These are phyloP conservation scores for Entomophthora muscae DNA, from an alignment of 371 early-diverging fungal genomes.

Conservation along the genomic window DNA sequence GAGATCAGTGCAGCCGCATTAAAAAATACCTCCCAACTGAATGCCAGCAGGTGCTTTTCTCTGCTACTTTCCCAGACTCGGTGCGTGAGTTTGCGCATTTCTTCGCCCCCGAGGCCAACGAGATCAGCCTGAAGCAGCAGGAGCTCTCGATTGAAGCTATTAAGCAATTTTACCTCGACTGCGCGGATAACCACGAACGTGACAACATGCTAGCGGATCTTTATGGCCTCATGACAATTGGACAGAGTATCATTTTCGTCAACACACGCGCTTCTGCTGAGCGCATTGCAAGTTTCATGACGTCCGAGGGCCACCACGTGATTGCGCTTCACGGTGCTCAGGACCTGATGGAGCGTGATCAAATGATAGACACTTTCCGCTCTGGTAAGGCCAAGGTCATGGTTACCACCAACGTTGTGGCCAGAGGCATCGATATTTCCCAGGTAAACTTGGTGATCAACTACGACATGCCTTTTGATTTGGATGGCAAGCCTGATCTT, in stretches of 20 bases:
- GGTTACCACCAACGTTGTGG: slow-evolving; percentile 90
- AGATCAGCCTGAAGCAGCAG: slow-evolving; percentile 65
- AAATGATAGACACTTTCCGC: slow-evolving; percentile 85
- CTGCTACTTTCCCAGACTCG: slow-evolving; percentile 85
- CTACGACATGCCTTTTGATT: slow-evolving; percentile 69
- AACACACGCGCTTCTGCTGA: slow-evolving; percentile 68
- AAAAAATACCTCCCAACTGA: slow-evolving; percentile 34
- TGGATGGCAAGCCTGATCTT: slow-evolving; percentile 35
- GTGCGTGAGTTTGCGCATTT: slow-evolving; percentile 58
- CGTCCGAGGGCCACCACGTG: slow-evolving; percentile 66
- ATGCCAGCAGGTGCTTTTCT: slow-evolving; percentile 82
- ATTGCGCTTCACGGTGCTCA: slow-evolving; percentile 79
- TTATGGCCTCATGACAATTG: slow-evolving; percentile 82
- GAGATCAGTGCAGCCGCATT: slow-evolving; percentile 66
- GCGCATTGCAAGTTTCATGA: slow-evolving; percentile 52
- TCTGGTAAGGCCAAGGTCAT: slow-evolving; percentile 82
- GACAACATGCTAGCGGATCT: slow-evolving; percentile 63
- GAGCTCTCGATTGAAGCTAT: slow-evolving; percentile 91
- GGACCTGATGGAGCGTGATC: slow-evolving; percentile 67
- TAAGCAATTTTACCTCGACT: slow-evolving; percentile 94
- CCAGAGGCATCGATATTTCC: slow-evolving; percentile 94
- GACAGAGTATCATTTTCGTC: slow-evolving; percentile 96
- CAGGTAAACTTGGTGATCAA: slow-evolving; percentile 96
- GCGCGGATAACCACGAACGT: slow-evolving; percentile 57
- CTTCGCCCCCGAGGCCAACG: slow-evolving; percentile 70